Evolutionary conservation across 2,329 filamentous ascomycete species (phyloP), one percentile per base, ranked within the genome.

Genomic region (Fusarium succisae): DNA sequence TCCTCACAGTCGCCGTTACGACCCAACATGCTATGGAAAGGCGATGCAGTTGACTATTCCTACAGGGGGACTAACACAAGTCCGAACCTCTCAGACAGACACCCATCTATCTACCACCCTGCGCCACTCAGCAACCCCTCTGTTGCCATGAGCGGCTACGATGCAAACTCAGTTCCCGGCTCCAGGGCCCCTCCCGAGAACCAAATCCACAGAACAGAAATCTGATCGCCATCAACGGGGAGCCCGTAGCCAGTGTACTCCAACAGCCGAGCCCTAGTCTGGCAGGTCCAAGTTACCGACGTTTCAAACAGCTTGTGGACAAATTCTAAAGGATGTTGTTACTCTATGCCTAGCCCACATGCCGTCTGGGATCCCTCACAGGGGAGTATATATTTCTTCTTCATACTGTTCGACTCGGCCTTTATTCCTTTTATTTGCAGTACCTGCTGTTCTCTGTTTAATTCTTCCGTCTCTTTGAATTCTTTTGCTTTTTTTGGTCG

Each of bases 1-100:
- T 88, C 84, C 17, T 79, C 90, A 20, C 88, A 91, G 67, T 91
- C 89, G 20, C 88, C 89, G 6, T 81, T 91, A 51, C 84, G 89
- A 41, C 85, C 89, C 15, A 89, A 87, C 77, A 89, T 91, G 87
- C 88, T 89, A 18, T 91, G 90, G 90, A 91, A 91, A 79, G 87
- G 88, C 20, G 88, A 89, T 69, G 83, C 87, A 3, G 86, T 91
- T 64, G 88, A 90, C 75, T 91, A 90, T 77, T 85, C 83, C 17
- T 90, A 89, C 76, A 84, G 86, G 53, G 82, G 81, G 22, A 82
- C 82, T 14, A 84, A 83, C 63, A 78, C 81, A 12, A 89, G 86
- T 76, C 85, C 88, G 8, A 83, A 82, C 56, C 80, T 87, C 41
- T 81, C 82, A 48, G 84, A 84, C 45, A 82, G 87, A 56, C 86